Evolutionary conservation across 164 flowering plant species (phyloP).

Genomic region (Hamamelis virginiana): DNA sequence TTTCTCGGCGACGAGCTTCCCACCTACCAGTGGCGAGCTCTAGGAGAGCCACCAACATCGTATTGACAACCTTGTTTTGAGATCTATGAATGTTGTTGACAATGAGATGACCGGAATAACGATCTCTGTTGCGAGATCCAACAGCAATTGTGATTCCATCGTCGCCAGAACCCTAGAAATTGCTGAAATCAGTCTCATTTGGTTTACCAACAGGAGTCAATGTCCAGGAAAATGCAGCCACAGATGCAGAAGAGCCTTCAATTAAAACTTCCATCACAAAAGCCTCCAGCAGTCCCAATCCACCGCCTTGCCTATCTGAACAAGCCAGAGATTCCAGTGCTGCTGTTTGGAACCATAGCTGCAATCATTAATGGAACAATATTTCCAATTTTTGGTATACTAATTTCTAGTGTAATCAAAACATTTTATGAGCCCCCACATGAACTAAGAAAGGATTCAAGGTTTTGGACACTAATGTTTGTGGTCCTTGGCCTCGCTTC

Average conservation of each 20-base stretch:
- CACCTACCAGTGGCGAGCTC: no score
- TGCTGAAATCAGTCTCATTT: conserved; percentile 37
- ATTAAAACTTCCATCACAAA: neutral
- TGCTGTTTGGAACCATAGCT: conserved; percentile 37
- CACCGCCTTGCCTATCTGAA: conserved; percentile 49
- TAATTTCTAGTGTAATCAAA: conserved; percentile 41
- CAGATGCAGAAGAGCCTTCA: conserved; percentile 13
- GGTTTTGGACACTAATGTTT: conserved; percentile 55
- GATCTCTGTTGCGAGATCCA: no score
- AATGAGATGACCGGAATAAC: no score
- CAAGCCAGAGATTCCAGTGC: conserved; percentile 55
- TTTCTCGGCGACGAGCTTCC: no score
- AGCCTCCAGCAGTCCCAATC: conserved; percentile 33
- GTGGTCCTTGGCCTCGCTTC: conserved; percentile 41
- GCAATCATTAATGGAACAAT: conserved; percentile 43
- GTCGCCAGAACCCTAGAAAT: no score
- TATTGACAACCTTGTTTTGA: no score
- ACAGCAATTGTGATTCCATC: no score
- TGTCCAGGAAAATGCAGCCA: conserved; percentile 1
- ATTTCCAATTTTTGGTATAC: conserved; percentile 45
- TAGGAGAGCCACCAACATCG: no score
- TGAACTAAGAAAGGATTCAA: conserved; percentile 42
- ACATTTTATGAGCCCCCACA: conserved; percentile 39
- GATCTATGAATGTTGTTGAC: no score
- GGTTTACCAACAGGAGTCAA: conserved; percentile 29